These are phyloP conservation scores for Fusarium brachygibbosum DNA, from an alignment of 2,329 filamentous ascomycete species.

Conservation along the genomic window DNA sequence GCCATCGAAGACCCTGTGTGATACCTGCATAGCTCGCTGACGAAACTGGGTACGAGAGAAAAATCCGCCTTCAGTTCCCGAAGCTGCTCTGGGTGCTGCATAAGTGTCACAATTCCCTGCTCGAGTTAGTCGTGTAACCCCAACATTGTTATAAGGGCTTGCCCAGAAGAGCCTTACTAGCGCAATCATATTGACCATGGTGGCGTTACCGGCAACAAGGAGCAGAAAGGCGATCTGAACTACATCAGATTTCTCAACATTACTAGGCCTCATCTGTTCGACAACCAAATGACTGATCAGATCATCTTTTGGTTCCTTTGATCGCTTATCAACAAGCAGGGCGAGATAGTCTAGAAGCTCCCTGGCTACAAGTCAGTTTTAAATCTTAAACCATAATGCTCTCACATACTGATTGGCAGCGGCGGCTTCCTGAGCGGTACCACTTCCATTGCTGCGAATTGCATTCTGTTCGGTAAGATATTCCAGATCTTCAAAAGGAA, in stretches of 20 bases:
- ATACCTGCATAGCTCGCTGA: slow-evolving; percentile 63
- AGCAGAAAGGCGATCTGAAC: slow-evolving; percentile 64
- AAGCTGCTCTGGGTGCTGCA: slow-evolving; percentile 60
- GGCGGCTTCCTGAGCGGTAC: slow-evolving; percentile 61
- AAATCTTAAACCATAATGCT: background rate
- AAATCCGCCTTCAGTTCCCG: slow-evolving; percentile 58
- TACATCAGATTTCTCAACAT: slow-evolving; percentile 57
- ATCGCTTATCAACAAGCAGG: slow-evolving; percentile 58
- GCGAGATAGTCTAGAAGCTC: slow-evolving; percentile 62
- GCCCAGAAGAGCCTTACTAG: slow-evolving; percentile 50
- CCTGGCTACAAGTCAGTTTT: slow-evolving; percentile 40
- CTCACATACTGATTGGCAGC: slow-evolving; percentile 57
- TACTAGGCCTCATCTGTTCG: slow-evolving; percentile 57
- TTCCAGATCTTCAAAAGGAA: slow-evolving; percentile 62
- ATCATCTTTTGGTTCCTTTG: slow-evolving; percentile 58
- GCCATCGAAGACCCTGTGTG: slow-evolving; percentile 63
- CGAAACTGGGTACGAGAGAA: slow-evolving; percentile 55
- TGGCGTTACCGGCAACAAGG: slow-evolving; percentile 65
- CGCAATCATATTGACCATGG: slow-evolving; percentile 65
- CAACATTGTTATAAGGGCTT: background rate
- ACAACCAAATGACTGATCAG: slow-evolving; percentile 61
- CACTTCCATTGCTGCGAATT: slow-evolving; percentile 62
- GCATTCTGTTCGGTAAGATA: slow-evolving; percentile 62
- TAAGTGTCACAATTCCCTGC: slow-evolving; percentile 60
- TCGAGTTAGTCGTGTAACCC: background rate